Percentiles rank a stretch among this genome's conserved stretches.
phyloP scores from a whole-genome alignment of 306 rosid genomes.

The Rosa chinensis region DNA sequence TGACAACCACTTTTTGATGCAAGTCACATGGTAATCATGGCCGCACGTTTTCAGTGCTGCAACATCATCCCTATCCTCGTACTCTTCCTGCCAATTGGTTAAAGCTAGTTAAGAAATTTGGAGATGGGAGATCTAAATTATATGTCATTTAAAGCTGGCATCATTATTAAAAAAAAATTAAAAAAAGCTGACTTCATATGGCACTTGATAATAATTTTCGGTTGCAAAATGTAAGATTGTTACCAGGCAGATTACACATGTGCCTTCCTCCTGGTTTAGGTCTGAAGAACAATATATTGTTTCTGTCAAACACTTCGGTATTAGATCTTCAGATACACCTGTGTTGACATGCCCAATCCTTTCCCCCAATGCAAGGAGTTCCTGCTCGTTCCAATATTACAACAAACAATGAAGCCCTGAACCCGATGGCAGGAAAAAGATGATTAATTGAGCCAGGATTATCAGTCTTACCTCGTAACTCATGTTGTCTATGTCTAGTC shows the following conservation, averaged over 20 bases:
- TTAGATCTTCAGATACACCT: conserved; percentile 64
- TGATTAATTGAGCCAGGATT: not conserved
- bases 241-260: conserved; percentile 77
- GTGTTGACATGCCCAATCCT: conserved; percentile 80
- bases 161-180: too few relatives aligned
- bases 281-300: conserved; percentile 75
- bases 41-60: conserved; percentile 67
- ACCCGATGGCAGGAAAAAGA: not conserved
- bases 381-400: conserved; percentile 45
- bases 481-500: conserved; percentile 83
- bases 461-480: conserved; percentile 62
- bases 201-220: not conserved
- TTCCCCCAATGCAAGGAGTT: conserved; percentile 81
- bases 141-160: not conserved
- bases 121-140: not conserved
- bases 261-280: conserved; percentile 65
- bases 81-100: conserved; percentile 62
- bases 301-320: conserved; percentile 68
- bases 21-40: conserved; percentile 78
- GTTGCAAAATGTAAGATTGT: conserved; percentile 18
- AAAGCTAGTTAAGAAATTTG: not conserved
- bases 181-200: not conserved
- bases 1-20: conserved; percentile 80
- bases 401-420: not conserved
- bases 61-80: conserved; percentile 79